Base-by-base conservation (phyloP, 73 alveolate species). In the Paramecium caudatum region DNA sequence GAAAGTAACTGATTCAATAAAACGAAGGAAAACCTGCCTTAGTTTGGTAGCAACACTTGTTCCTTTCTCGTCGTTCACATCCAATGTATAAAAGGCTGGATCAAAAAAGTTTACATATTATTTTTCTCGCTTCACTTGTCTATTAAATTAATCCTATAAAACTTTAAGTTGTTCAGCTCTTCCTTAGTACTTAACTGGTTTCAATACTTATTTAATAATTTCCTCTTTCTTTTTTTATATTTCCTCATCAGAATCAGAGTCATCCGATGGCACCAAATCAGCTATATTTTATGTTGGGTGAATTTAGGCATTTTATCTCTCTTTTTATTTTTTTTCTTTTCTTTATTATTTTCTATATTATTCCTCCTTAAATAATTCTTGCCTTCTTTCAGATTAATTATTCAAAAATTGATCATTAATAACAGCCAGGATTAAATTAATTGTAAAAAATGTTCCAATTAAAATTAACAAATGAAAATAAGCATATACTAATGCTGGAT, bases 361-460 rank as follows among this genome's bases (percentile, higher is more conserved):
- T 33, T 65, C 83, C 3, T 65, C 83, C 39, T 65, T 65, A 0
- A 65, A 36, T 32, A 65, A 33, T 65, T 65, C 83, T 32, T 65
- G 34, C 34, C 49, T 65, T 15, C 83, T 32, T 9, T 65, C 83
- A n/a, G 47, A 65, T 36, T 65, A 36, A 36, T 65, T 65, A n/a
- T 65, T 65, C 34, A 65, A 36, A 36, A 65, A 65, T 2, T 46
- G 34, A 65, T 65, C 83, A 65, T 65, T 65, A 36, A 65, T 65
- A 84, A 74, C 94, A 10, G 94, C 94, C 43, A 90, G 68, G 16
- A 82, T 33, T 9, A 90, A 47, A 27, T 84, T 90, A 5, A 83
- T 86, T 9, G 88, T 46, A 37, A 90, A 90, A 46, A 90, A 84
- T 3, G 93, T 27, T 23, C 93, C 94, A 49, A 90, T 30, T 3